Conservation (phyloP, 1,139 yeast species). For the Kodamaea derodonti region DNA sequence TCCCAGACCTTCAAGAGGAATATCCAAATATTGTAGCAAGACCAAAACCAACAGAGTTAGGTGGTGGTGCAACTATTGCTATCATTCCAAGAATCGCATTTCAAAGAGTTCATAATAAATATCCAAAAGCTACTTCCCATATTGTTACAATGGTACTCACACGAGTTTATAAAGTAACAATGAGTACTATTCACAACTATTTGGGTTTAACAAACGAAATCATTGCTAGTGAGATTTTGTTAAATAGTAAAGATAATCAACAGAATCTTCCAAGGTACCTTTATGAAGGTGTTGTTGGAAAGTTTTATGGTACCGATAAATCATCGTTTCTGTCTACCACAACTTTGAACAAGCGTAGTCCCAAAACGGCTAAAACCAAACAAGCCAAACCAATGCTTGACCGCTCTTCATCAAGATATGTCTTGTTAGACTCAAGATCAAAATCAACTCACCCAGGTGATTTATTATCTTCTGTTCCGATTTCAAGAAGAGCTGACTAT, state of each 20-base stretch:
- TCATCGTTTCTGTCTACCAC: constrained; percentile 1
- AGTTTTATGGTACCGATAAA: constrained; percentile 20
- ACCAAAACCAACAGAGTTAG: constrained; percentile 34
- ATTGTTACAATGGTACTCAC: constrained; percentile 91
- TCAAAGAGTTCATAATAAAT: constrained; percentile 63
- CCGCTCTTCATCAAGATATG: constrained; percentile 51
- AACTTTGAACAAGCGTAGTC: neutral
- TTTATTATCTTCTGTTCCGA: constrained; percentile 74
- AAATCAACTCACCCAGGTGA: constrained; percentile 77
- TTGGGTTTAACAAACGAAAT: constrained; percentile 82
- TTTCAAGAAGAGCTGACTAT: constrained; percentile 48
- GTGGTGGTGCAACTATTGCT: constrained; percentile 72
- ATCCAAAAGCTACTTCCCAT: constrained; percentile 89
- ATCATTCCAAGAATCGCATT: constrained; percentile 87
- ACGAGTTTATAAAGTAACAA: constrained; percentile 82
- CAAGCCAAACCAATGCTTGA: constrained; percentile 3
- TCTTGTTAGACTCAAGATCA: constrained; percentile 56
- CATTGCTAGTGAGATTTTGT: constrained; percentile 65
- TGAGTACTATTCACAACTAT: constrained; percentile 84
- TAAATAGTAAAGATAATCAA: constrained; percentile 46
- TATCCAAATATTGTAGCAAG: constrained; percentile 54
- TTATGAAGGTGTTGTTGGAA: constrained; percentile 53
- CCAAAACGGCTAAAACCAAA: neutral
- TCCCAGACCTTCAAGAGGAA: neutral
- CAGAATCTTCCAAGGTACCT: constrained; percentile 55